A percentile compares a stretch with the other conserved stretches of the same genome.
Evolutionary conservation across 2,329 filamentous ascomycete genomes (phyloP).

Genomic region (Harringtonia lauricola): DNA sequence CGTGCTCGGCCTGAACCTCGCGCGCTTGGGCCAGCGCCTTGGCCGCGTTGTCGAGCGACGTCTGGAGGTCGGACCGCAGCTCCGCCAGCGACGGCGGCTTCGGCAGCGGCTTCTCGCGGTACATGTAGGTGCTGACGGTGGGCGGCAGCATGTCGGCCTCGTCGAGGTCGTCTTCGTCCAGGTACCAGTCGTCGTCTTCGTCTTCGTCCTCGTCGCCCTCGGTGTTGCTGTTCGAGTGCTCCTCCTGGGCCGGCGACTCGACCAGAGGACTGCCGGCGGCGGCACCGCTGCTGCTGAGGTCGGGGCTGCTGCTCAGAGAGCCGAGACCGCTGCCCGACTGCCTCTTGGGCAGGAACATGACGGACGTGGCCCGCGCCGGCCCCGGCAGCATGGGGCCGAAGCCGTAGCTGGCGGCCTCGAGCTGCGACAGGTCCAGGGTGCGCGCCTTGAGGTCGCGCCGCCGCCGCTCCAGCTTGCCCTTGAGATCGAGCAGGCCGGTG

Average conservation of each 20-base stretch:
- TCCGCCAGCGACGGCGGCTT: conserved; percentile 76
- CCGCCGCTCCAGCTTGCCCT: conserved; percentile 72
- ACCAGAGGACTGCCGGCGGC: conserved; percentile 18
- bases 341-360: too few species aligned
- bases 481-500: conserved; percentile 86
- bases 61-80: conserved; percentile 56
- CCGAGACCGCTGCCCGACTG: too few species aligned
- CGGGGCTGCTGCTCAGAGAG: conserved; percentile 27
- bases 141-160: conserved; percentile 81
- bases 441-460: conserved; percentile 34
- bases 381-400: not conserved
- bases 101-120: conserved; percentile 68
- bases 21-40: conserved; percentile 54
- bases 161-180: conserved; percentile 48
- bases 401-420: conserved; percentile 26
- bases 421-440: conserved; percentile 45
- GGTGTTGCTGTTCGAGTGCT: conserved; percentile 18
- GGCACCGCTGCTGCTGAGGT: conserved; percentile 30
- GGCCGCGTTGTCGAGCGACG: conserved; percentile 57
- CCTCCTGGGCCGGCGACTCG: conserved; percentile 31
- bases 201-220: conserved; percentile 18
- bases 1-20: conserved; percentile 19
- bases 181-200: conserved; percentile 28
- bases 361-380: not conserved
- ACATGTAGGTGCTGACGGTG: conserved; percentile 90